These are phyloP conservation scores for Anethum foeniculum DNA, from an alignment of 140 eudicot genomes.

Conservation along the genomic window DNA sequence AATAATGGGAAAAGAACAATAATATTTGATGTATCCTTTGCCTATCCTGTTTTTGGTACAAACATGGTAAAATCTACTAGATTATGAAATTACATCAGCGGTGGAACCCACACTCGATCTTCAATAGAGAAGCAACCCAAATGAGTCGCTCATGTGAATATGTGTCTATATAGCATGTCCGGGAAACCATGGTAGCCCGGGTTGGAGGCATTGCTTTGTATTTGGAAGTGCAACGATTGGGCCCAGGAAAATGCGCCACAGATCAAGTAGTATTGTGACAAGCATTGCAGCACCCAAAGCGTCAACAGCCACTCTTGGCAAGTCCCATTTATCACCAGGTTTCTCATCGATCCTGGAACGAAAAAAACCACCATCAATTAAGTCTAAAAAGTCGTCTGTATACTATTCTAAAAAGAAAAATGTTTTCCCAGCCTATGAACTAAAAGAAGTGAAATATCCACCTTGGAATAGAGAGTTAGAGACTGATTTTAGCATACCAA, in stretches of 20 bases:
- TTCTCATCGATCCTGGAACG: conserved; percentile 71
- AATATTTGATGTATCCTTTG: neutral
- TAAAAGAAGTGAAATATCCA: neutral
- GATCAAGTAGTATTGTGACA: conserved; percentile 75
- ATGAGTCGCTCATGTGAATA: neutral
- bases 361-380: neutral
- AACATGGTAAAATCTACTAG: neutral
- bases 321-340: conserved; percentile 60
- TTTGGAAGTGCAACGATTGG: conserved; percentile 67
- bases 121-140: neutral
- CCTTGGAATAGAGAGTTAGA: neutral
- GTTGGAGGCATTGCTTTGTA: conserved; percentile 49
- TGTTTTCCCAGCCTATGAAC: neutral
- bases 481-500: neutral
- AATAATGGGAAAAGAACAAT: neutral
- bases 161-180: conserved; percentile 25
- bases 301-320: conserved; percentile 80
- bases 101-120: neutral
- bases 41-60: neutral
- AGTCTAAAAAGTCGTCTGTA: neutral
- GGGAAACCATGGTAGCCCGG: conserved; percentile 83
- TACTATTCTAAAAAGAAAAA: neutral
- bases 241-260: conserved; percentile 86
- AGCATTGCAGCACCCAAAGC: conserved; percentile 97
- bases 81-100: neutral